phyloP scores from a whole-genome alignment of 2,329 filamentous ascomycete genomes.

The Thielaviopsis musarum region DNA sequence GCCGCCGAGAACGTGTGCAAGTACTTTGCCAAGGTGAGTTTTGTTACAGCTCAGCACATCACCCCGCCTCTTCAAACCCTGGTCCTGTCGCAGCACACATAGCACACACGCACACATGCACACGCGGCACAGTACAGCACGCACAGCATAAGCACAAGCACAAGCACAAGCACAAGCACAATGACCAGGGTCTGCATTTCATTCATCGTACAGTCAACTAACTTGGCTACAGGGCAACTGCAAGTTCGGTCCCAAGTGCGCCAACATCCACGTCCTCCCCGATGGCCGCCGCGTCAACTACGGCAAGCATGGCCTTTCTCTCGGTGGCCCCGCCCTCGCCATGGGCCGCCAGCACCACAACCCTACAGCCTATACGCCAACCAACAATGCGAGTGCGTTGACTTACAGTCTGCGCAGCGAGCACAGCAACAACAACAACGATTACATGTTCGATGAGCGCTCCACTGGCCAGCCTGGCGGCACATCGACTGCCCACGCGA shows the following conservation, averaged over 20 bases:
- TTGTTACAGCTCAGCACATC: not conserved
- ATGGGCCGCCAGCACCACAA: constrained; percentile 26
- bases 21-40: constrained; percentile 85
- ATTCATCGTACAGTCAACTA: constrained; percentile 1
- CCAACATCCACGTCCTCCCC: constrained; percentile 85
- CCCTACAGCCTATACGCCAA: constrained; percentile 33
- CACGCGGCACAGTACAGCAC: no score
- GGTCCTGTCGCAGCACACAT: not conserved
- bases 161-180: not conserved
- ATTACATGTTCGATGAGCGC: constrained; percentile 26
- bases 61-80: not conserved
- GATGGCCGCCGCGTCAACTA: constrained; percentile 86
- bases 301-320: constrained; percentile 50
- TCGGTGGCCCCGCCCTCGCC: constrained; percentile 39
- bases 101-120: not conserved
- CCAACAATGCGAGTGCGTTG: constrained; percentile 48
- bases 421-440: constrained; percentile 15
- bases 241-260: constrained; percentile 97
- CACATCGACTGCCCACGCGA: constrained; percentile 22
- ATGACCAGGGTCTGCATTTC: constrained; percentile 2
- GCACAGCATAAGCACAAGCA: not conserved
- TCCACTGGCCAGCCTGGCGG: constrained; percentile 10
- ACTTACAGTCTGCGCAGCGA: constrained; percentile 36
- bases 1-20: constrained; percentile 87
- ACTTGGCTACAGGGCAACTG: constrained; percentile 60